Evolutionary conservation across 768 basidiomycete species (phyloP).

Genomic region (Lactarius vividus): DNA sequence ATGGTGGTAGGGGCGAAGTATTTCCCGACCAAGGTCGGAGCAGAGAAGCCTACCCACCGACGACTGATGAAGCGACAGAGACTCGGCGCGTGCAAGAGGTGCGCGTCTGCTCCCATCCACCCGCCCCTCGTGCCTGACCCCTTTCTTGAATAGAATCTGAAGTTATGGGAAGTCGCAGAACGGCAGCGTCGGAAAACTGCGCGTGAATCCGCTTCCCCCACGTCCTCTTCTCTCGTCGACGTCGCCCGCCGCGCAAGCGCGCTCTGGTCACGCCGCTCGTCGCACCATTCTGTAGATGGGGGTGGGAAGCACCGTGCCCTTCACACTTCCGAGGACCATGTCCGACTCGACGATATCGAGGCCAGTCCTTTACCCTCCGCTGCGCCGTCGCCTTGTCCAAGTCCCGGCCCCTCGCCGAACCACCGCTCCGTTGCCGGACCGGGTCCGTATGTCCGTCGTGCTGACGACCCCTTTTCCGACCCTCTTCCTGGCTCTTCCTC

Average conservation of each 20-base stretch:
- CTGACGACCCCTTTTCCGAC: slow-evolving; percentile 49
- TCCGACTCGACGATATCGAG: slow-evolving; percentile 55
- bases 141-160: slow-evolving; percentile 54
- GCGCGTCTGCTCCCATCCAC: slow-evolving; percentile 27
- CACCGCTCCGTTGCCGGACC: slow-evolving; percentile 22
- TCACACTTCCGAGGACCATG: slow-evolving; percentile 48
- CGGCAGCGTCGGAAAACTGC: slow-evolving; percentile 70
- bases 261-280: slow-evolving; percentile 48
- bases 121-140: slow-evolving; percentile 8
- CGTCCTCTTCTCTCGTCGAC: slow-evolving; percentile 47
- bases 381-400: slow-evolving; percentile 39
- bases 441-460: slow-evolving; percentile 18
- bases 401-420: slow-evolving; percentile 29
- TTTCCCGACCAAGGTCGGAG: not conserved
- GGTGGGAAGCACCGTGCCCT: slow-evolving; percentile 47
- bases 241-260: slow-evolving; percentile 59
- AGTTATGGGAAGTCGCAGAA: slow-evolving; percentile 76
- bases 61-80: slow-evolving; percentile 62
- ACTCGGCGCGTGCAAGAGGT: slow-evolving; percentile 74
- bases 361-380: slow-evolving; percentile 35
- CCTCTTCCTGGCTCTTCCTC: slow-evolving; percentile 47
- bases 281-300: slow-evolving; percentile 37
- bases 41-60: slow-evolving; percentile 57
- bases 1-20: slow-evolving; percentile 14
- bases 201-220: slow-evolving; percentile 48